Evolutionary conservation across 768 basidiomycete species (phyloP), one percentile per base, ranked within the genome.

Genomic region (Boletales sp.): DNA sequence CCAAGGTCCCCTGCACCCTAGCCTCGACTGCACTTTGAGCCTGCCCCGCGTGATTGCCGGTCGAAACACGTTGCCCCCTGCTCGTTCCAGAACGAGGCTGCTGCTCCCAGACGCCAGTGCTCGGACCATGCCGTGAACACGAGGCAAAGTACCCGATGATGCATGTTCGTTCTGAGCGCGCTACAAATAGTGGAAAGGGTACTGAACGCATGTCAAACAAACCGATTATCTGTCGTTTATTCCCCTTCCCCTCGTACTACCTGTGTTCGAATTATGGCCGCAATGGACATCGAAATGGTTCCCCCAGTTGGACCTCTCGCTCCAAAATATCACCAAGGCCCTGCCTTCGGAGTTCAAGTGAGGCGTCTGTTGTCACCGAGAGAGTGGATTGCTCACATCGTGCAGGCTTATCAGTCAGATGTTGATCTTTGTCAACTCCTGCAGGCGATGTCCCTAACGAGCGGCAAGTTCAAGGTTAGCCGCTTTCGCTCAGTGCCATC

Each of bases 361-460:
- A 53, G 66, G 37, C 12, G 9, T 40, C 32, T 6, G 4, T 27
- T 18, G 15, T 40, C 17, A 40, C 17, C 21, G 32, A 9, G 41
- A 6, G 32, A 29, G 17, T 24, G 9, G 1, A 42, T 48, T 39
- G 4, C 32, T 53, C 46, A 35, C 35, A 19, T 27, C 13, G 12
- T 36, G 11, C 37, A 68, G 66, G 49, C 53, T 38, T 69, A 61
- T 51, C 59, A 60, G 36, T 46, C 66, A 15, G 66, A 69, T 7
- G 63, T 77, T 50, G 78, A 83, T 62, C 68, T 84, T 24, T 83
- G 82, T 59, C 70, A 74, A 41, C 66, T 83, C 0, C 50, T 84
- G 34, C 74, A 77, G 43, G 72, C 73, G 14, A 74, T 83, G 76
- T 75, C 74, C 43, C 65, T 81, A 10, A 74, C 47, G 50, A 72